Base-by-base conservation (phyloP, 1,284 basidiomycete genomes). In the Xanthoconium separans region DNA sequence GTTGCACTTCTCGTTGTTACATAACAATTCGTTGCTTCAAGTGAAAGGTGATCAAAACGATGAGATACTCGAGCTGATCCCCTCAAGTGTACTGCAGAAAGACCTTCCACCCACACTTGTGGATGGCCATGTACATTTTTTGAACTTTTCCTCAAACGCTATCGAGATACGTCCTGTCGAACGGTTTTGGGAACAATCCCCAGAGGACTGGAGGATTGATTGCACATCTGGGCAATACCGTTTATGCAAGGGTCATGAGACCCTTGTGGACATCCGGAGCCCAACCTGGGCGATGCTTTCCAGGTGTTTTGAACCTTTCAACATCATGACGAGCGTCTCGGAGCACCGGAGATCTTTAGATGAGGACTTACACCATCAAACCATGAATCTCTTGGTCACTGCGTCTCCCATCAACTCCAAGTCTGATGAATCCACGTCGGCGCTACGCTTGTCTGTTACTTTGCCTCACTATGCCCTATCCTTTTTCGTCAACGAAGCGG, bases 81-180 rank as follows among this genome's bases (percentile, higher is more conserved):
- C 33, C 7, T 8, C 33, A 15, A 34, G 33, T 34, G 15, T 12
- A 34, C 10, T 34, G 15, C 10, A 3, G 33, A 34, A 34, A 15
- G 24, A 24, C 24, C 24, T 24, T 24, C 24, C 24, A 24, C 24
- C 24, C 24, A 6, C 24, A 24, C 24, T 34, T 15, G 33, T 34
- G 11, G 3, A 12, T 34, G 4, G 33, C 3, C 33, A 34, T 34
- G 33, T 34, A 12, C 33, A 34, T 34, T 34, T 3, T 3, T 15
- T 34, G 33, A 34, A 34, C 15, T 3, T 34, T 10, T 34, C 33
- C 33, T 24, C 24, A 20, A 39, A 11, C 6, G 1, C 18, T 8
- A 1, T 30, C 71, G 73, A 57, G 75, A 2, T 79, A 50, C 70
- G 73, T 12, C 73, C 75, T 11, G 16, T 58, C 1, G 18, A 47